phyloP scores from a whole-genome alignment of 306 rosid genomes.

The Cicer pinnatifidum region DNA sequence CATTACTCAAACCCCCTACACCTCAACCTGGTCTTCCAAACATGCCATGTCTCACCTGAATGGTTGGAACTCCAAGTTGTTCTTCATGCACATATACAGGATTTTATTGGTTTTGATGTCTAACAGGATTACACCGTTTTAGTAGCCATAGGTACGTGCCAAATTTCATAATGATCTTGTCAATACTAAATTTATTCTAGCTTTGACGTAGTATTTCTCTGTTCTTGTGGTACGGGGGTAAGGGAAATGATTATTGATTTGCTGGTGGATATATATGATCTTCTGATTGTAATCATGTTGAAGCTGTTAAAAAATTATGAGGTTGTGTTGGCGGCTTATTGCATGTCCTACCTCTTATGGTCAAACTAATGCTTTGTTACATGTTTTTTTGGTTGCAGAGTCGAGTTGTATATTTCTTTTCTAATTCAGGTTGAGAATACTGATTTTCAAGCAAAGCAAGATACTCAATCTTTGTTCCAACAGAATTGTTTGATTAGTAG shows the following conservation, averaged over 20 bases:
- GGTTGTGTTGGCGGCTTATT: slow-evolving; percentile 27
- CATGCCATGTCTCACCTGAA: slow-evolving; percentile 63
- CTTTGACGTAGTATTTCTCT: slow-evolving; percentile 7
- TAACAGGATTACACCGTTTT: slow-evolving; percentile 54
- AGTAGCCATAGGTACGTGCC: slow-evolving; percentile 59
- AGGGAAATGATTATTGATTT: slow-evolving; percentile 20
- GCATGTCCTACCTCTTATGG: slow-evolving; percentile 10
- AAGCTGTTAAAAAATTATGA: neutral
- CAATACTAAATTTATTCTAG: slow-evolving; percentile 34
- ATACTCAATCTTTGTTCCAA: slow-evolving; percentile 51
- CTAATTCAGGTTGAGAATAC: slow-evolving; percentile 56
- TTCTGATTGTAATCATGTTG: slow-evolving; percentile 21
- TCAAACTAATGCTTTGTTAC: slow-evolving; percentile 47
- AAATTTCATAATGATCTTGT: slow-evolving; percentile 34
- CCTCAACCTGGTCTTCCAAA: slow-evolving; percentile 71
- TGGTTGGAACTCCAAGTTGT: slow-evolving; percentile 50
- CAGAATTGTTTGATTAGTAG: slow-evolving; percentile 51
- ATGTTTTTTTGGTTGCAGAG: slow-evolving; percentile 62
- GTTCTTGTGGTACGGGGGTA: slow-evolving; percentile 1
- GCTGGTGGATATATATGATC: neutral
- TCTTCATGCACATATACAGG: slow-evolving; percentile 67
- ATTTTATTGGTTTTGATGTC: slow-evolving; percentile 60
- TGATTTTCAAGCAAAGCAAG: slow-evolving; percentile 60
- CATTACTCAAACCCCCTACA: slow-evolving; percentile 72
- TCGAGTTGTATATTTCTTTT: slow-evolving; percentile 60